phyloP scores from a whole-genome alignment of 192 early-diverging fungal species.

The Pecoramyces ruminantium region DNA sequence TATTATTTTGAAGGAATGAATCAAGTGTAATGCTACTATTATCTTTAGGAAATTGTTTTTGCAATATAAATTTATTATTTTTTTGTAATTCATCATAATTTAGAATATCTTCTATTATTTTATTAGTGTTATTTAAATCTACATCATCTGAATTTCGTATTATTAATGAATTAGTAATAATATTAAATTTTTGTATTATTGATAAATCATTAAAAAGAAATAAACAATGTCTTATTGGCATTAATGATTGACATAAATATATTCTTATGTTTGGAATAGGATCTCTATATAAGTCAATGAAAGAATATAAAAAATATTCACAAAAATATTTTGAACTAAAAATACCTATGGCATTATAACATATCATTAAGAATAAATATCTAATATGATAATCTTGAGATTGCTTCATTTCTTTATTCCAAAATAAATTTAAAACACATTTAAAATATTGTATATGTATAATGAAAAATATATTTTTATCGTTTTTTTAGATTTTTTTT shows the following conservation, averaged over 20 bases:
- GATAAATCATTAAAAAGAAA: background rate
- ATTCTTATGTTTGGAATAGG: background rate
- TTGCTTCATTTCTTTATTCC: background rate
- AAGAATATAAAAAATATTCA: background rate
- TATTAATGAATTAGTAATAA: background rate
- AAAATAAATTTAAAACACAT: too few relatives aligned
- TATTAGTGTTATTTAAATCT: background rate
- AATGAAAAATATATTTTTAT: too few relatives aligned
- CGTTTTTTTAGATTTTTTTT: too few relatives aligned
- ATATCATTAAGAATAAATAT: background rate
- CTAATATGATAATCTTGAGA: background rate
- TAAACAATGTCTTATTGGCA: background rate
- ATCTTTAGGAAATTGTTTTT: background rate
- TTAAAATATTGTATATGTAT: too few relatives aligned
- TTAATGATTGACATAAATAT: background rate
- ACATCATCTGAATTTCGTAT: background rate
- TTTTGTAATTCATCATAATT: background rate
- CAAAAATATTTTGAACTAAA: background rate
- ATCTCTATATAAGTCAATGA: background rate
- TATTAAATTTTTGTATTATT: background rate
- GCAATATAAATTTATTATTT: background rate
- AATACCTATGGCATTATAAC: background rate
- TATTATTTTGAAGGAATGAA: background rate
- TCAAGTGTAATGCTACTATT: background rate
- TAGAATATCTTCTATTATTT: background rate